phyloP scores from a whole-genome alignment of 176 grass and related monocot genomes.

The Chrysopogon serrulatus region DNA sequence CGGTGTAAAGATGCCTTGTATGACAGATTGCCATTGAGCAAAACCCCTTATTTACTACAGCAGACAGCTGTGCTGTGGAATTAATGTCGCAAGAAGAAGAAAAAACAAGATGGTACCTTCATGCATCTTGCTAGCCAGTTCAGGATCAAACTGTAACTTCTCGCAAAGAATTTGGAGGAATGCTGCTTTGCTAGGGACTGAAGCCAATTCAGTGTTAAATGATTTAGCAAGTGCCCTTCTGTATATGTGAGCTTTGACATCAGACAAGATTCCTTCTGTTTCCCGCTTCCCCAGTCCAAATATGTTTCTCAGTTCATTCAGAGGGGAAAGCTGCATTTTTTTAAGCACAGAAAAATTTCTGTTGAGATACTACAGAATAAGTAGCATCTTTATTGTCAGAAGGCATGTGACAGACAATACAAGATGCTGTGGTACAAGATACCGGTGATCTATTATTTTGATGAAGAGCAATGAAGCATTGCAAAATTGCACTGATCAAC shows the following conservation, averaged over 20 bases:
- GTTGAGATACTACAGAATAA: conserved; percentile 29
- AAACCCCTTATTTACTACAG: not conserved
- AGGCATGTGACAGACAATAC: not conserved
- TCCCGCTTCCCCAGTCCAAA: conserved; percentile 97
- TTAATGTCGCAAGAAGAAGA: conserved; percentile 5
- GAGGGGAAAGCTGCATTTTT: conserved; percentile 70
- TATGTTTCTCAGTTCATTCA: conserved; percentile 89
- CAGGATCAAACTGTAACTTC: conserved; percentile 87
- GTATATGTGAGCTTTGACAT: conserved; percentile 84
- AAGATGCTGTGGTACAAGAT: not conserved
- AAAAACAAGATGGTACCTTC: conserved; percentile 60
- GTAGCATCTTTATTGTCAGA: conserved; percentile 1
- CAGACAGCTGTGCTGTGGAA: conserved; percentile 3
- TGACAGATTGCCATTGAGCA: not conserved
- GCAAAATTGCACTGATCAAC: not conserved
- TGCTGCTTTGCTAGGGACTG: conserved; percentile 85
- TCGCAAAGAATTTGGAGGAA: conserved; percentile 95
- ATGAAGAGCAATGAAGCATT: not conserved
- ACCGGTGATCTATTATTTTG: not conserved
- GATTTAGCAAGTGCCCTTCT: conserved; percentile 78
- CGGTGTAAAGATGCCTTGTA: not conserved
- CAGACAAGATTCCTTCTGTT: conserved; percentile 75
- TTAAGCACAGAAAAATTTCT: conserved; percentile 6
- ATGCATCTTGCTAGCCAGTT: conserved; percentile 91
- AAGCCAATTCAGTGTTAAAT: conserved; percentile 71